A percentile compares a stretch with the other conserved stretches of the same genome.
Evolutionary conservation across 1,284 basidiomycete genomes (phyloP).

Genomic region (Cystobasidium slooffiae): DNA sequence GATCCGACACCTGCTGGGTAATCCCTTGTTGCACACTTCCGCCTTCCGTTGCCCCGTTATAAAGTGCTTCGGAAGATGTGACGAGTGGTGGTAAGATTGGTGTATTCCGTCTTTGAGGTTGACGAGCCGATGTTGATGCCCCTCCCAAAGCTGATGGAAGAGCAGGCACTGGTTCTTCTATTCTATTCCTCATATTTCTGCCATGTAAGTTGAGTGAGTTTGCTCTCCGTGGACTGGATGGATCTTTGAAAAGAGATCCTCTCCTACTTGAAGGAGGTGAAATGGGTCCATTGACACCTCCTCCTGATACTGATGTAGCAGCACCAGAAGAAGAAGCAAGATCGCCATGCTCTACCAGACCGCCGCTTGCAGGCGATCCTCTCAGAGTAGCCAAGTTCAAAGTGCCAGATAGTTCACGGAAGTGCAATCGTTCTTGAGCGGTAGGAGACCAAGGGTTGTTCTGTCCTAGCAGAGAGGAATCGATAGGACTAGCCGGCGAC

Average conservation of each 20-base stretch:
- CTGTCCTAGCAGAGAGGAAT: conserved; percentile 21
- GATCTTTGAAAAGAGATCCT: not conserved
- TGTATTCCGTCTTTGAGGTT: conserved; percentile 30
- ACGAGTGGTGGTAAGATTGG: conserved; percentile 32
- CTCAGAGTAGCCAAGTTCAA: conserved; percentile 2
- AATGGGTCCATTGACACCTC: not conserved
- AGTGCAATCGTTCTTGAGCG: conserved; percentile 28
- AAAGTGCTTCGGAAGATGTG: conserved; percentile 28
- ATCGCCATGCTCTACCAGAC: not conserved
- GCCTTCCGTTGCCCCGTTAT: not conserved
- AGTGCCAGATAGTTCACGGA: conserved; percentile 21
- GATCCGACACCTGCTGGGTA: not conserved
- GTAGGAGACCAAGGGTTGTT: conserved; percentile 40
- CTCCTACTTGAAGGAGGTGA: conserved; percentile 15
- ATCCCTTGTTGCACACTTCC: too few relatives aligned
- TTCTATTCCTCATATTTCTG: not conserved
- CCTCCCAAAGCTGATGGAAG: not conserved
- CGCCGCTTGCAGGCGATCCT: not conserved
- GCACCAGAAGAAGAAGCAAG: not conserved
- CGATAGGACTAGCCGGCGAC: conserved; percentile 33
- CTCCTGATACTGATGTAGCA: not conserved
- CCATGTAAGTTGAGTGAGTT: conserved; percentile 6
- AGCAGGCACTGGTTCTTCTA: conserved; percentile 5
- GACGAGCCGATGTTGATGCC: not conserved
- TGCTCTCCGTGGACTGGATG: conserved; percentile 5